Base-by-base conservation (phyloP, 164 flowering plant species). In the Tinospora cordifolia region DNA sequence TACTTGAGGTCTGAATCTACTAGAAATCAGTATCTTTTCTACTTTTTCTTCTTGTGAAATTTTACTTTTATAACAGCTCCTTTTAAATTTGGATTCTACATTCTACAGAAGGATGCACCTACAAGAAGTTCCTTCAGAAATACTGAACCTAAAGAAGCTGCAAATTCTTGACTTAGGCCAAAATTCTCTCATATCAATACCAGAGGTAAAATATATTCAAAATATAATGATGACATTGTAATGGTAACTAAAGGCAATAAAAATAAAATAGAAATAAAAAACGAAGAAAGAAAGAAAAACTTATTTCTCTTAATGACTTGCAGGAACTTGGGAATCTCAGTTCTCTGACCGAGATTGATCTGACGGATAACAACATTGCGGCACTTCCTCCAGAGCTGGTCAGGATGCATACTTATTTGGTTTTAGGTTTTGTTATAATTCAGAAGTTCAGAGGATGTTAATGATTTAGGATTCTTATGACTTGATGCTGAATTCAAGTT, bases 91-190 rank as follows among this genome's bases (percentile, higher is more conserved):
- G 63, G 46, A 10, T 72, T 69, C 69, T 69, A 66, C 5, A 38
- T 49, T 65, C 39, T 41, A 71, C 88, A 94, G 99, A 68, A 80
- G 89, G 69, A 85, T 83, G 85, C 91, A 79, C 67, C 79, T 92
- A 62, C 74, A 66, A 58, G 93, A 85, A 79, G 79, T 89, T 63
- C 95, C 95, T 24, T 76, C 81, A 71, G 93, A 84, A 67, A 66
- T 92, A 79, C 49, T 81, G 75, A 78, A 76, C 71, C 78, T 92
- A 69, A 81, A 76, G 27, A 82, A 85, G 40, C 80, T 94, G 63
- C 86, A 78, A 68, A 83, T 94, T 80, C 93, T 94, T 60, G 93
- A 90, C 79, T 80, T 92, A 80, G 83, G 99, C 77, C 97, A 89
- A 79, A 94, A 94, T 78, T 82, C 85, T 65, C 82, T 94, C 77